These are phyloP conservation scores for Fusarium stilboides DNA, from an alignment of 2,329 filamentous ascomycete genomes.

Conservation along the genomic window DNA sequence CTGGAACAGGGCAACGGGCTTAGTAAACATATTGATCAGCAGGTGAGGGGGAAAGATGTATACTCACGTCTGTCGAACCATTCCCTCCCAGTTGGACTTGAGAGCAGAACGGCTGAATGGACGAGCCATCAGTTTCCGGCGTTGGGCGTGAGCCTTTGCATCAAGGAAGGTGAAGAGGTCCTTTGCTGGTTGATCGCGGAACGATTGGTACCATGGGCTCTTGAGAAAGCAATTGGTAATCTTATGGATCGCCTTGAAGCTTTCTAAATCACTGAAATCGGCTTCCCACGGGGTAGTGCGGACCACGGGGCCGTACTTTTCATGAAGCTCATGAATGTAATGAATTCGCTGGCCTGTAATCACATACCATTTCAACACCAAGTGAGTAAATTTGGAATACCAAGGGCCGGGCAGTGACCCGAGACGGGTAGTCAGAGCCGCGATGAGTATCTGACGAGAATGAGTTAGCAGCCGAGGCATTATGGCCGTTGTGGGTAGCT, in stretches of 20 bases:
- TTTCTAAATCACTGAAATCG: conserved; percentile 19
- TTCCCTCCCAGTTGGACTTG: conserved; percentile 13
- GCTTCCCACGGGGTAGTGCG: too few species aligned
- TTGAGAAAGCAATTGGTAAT: conserved; percentile 36
- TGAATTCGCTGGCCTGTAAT: conserved; percentile 20
- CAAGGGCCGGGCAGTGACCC: conserved; percentile 17
- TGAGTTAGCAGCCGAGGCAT: too few species aligned
- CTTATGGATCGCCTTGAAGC: conserved; percentile 29
- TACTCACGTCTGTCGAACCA: conserved; percentile 19
- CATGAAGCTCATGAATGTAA: conserved; percentile 35
- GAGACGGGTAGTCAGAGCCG: conserved; percentile 2
- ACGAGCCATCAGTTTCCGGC: conserved; percentile 24
- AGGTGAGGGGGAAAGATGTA: too few species aligned
- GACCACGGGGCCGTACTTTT: too few species aligned
- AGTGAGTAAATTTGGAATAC: conserved; percentile 22
- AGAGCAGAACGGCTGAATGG: conserved; percentile 29
- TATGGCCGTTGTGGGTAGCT: too few species aligned
- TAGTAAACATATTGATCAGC: too few species aligned
- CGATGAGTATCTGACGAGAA: too few species aligned
- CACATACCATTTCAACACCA: conserved; percentile 10
- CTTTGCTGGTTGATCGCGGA: not conserved
- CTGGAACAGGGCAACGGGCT: too few species aligned
- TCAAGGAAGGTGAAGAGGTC: conserved; percentile 37
- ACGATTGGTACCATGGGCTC: conserved; percentile 26
- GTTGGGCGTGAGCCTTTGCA: conserved; percentile 10